Evolutionary conservation across 1,284 basidiomycete species (phyloP), one percentile per base, ranked within the genome.

Genomic region (Ganoderma multipileum): DNA sequence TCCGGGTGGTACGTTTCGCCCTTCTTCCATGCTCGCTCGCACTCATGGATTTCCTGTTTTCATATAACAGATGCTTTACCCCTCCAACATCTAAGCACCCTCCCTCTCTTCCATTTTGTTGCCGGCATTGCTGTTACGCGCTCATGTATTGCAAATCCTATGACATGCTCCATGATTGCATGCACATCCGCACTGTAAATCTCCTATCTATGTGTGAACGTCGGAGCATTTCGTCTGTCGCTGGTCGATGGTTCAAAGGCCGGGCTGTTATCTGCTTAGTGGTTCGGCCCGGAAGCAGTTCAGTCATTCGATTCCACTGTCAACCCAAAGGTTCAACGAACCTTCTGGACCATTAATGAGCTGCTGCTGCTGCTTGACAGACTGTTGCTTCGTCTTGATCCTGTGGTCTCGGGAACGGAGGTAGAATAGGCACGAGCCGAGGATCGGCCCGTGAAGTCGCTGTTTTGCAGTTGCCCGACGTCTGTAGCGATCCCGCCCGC

Each of bases 1-100:
- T 97, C 83, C 93, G 97, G 82, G 88, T 99, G 83, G 95, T 99
- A 83, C 79, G 92, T 87, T 75, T 62, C 11, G 23, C 23, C 67
- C 54, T 20, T 23, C 39, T 72, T n/a, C 61, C 30, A 38, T 38
- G 58, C 38, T 7, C 3, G 36, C 20, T 39, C 23, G n/a, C 38
- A 11, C 58, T 60, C 23, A 68, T 30, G 23, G 30, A 36, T 26
- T 42, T 26, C 11, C 16, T 61, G 33, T 16, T 23, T 58, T 44
- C 64, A 3, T 47, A 58, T 8, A 59, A 57, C 41, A 87, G 85
- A 86, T 86, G 84, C 79, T 86, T 68, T 87, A 85, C 76, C 86
- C 86, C 28, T 88, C 86, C 68, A 85, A 79, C 75, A 83, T 87
- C 77, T 87, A 75, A 83, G 77, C 73, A 70, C 50, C 72, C 66